Evolutionary conservation across 2,329 filamentous ascomycete genomes (phyloP).

Genomic region (Incumbomyces delicatus): DNA sequence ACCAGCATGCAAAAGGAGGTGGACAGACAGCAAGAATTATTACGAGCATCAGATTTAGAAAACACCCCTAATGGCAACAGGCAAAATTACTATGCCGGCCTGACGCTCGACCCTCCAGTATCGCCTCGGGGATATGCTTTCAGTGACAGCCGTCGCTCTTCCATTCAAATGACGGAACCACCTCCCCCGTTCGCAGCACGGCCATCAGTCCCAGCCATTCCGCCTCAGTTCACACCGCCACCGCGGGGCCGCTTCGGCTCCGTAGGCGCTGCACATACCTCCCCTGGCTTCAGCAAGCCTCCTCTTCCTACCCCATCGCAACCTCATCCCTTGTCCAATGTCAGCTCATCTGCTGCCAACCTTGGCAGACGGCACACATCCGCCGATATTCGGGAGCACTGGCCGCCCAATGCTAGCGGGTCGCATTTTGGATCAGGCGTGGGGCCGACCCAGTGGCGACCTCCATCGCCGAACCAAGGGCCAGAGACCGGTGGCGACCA

Average conservation of each 20-base stretch:
- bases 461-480: conserved; percentile 42
- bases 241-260: conserved; percentile 79
- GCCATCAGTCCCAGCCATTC: conserved; percentile 17
- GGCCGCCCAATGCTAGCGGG: conserved; percentile 32
- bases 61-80: conserved; percentile 26
- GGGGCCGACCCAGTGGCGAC: conserved; percentile 51
- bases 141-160: conserved; percentile 68
- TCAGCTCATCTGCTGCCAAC: conserved; percentile 50
- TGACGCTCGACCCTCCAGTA: conserved; percentile 61
- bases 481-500: conserved; percentile 43
- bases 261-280: conserved; percentile 60
- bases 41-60: conserved; percentile 45
- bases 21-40: conserved; percentile 49
- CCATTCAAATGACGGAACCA: conserved; percentile 49
- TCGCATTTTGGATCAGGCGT: conserved; percentile 60
- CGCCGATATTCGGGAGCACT: conserved; percentile 85
- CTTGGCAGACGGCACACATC: conserved; percentile 81
- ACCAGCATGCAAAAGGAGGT: conserved; percentile 52
- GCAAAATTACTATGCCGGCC: conserved; percentile 51
- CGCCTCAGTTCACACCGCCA: conserved; percentile 60
- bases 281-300: conserved; percentile 63
- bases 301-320: conserved; percentile 61
- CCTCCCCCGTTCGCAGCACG: conserved; percentile 17
- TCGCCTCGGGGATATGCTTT: conserved; percentile 81
- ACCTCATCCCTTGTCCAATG: conserved; percentile 51